Evolutionary conservation across 495 filamentous ascomycete species (phyloP).

Genomic region (Chaetomium tenue): DNA sequence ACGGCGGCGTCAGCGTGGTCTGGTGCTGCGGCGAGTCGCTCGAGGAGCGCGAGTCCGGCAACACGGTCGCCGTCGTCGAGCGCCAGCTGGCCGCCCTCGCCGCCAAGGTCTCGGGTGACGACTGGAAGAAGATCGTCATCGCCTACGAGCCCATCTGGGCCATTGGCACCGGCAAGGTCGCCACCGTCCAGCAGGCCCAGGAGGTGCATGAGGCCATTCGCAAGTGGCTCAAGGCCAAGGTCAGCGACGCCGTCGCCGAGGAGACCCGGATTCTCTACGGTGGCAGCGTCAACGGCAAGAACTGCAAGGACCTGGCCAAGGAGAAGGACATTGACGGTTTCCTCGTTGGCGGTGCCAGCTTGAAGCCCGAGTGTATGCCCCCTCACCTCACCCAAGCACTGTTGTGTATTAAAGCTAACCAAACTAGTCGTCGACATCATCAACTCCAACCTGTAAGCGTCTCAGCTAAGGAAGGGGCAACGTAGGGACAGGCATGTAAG

Average conservation of each 20-base stretch:
- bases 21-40: constrained; percentile 95
- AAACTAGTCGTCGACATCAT: constrained; percentile 59
- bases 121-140: constrained; percentile 93
- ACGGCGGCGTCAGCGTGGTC: constrained; percentile 84
- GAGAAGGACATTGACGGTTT: constrained; percentile 96
- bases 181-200: constrained; percentile 88
- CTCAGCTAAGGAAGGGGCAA: not conserved
- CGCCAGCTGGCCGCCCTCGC: constrained; percentile 67
- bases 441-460: constrained; percentile 51
- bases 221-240: constrained; percentile 73
- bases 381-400: no score
- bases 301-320: constrained; percentile 88
- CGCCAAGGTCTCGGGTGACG: constrained; percentile 60
- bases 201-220: constrained; percentile 93
- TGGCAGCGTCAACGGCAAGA: constrained; percentile 95
- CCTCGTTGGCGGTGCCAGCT: constrained; percentile 93
- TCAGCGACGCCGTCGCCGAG: constrained; percentile 69
- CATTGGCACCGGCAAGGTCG: constrained; percentile 97
- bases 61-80: constrained; percentile 90
- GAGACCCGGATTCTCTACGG: constrained; percentile 91
- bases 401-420: constrained; percentile 26
- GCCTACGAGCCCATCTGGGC: constrained; percentile 99
- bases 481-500: constrained; percentile 2
- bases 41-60: constrained; percentile 81
- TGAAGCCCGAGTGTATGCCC: constrained; percentile 94